Percentiles rank a stretch among this genome's conserved stretches.
phyloP scores from a whole-genome alignment of 2,329 filamentous ascomycete species.

The Leptographium flavum region DNA sequence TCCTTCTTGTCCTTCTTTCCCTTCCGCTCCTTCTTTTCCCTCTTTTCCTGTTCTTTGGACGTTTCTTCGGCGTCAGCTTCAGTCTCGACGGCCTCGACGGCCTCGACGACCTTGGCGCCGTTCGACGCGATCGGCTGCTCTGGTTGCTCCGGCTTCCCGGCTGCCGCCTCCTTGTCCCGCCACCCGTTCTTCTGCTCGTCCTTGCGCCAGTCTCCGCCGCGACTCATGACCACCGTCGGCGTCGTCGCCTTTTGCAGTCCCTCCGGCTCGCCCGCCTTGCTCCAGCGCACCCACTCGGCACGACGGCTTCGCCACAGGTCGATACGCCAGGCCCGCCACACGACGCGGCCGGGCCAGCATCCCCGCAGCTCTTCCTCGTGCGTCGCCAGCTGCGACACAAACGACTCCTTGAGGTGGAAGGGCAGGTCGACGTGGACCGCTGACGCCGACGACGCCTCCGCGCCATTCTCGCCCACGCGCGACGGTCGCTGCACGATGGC shows the following conservation, averaged over 20 bases:
- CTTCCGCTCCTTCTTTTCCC: constrained; percentile 2
- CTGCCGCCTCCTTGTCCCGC: too few species aligned
- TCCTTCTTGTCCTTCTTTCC: constrained; percentile 2
- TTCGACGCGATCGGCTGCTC: constrained; percentile 1
- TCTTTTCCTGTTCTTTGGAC: constrained; percentile 1
- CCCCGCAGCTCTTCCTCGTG: constrained; percentile 35
- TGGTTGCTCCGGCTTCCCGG: background rate
- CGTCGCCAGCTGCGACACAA: constrained; percentile 33
- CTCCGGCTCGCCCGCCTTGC: constrained; percentile 32
- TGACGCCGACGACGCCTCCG: background rate
- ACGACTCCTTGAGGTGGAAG: constrained; percentile 42
- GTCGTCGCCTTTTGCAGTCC: constrained; percentile 21
- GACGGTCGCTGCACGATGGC: constrained; percentile 35
- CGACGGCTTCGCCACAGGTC: constrained; percentile 40
- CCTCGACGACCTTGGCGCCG: constrained; percentile 1
- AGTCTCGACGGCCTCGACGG: background rate
- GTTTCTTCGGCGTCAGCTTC: background rate
- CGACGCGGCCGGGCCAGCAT: constrained; percentile 38
- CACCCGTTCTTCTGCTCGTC: background rate
- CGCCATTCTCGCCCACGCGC: constrained; percentile 12
- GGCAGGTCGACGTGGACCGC: constrained; percentile 22
- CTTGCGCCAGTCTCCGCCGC: background rate
- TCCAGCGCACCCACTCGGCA: constrained; percentile 42
- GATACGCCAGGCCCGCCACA: constrained; percentile 44
- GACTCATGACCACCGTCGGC: constrained; percentile 6